Conservation (phyloP, 2,329 filamentous ascomycete genomes). For the Aspergillus fumigatiaffinis region DNA sequence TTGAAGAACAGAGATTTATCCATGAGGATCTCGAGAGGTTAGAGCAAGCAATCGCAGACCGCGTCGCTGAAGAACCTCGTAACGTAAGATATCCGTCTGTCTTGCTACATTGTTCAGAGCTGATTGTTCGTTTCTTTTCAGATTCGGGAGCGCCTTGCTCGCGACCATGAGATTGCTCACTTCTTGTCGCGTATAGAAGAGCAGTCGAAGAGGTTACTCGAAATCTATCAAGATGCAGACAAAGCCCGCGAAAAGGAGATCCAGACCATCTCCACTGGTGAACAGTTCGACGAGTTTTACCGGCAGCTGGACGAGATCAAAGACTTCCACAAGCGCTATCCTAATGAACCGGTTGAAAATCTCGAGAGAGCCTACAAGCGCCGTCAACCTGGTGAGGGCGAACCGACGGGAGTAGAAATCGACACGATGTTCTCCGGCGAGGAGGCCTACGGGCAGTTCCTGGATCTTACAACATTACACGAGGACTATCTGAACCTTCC, state of each 20-base stretch:
- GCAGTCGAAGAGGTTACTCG: conserved; percentile 74
- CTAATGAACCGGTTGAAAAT: conserved; percentile 92
- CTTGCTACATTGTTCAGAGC: conserved; percentile 6
- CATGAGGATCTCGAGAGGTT: conserved; percentile 96
- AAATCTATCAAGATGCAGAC: conserved; percentile 78
- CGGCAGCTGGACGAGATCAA: conserved; percentile 76
- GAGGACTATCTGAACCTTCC: conserved; percentile 89
- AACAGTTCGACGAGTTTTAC: conserved; percentile 89
- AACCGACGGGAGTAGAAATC: conserved; percentile 63
- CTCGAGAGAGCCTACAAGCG: conserved; percentile 87
- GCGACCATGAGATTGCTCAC: conserved; percentile 86
- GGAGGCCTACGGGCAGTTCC: conserved; percentile 86
- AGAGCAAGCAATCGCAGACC: conserved; percentile 88
- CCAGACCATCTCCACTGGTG: conserved; percentile 76
- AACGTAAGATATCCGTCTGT: conserved; percentile 57
- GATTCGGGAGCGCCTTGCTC: conserved; percentile 83
- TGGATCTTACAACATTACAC: conserved; percentile 80
- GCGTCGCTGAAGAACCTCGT: conserved; percentile 81
- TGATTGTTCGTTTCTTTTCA: conserved; percentile 37
- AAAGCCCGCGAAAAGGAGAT: conserved; percentile 73
- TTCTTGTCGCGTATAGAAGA: conserved; percentile 83
- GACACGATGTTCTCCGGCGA: conserved; percentile 95
- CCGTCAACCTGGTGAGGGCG: conserved; percentile 60
- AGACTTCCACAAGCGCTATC: conserved; percentile 84
- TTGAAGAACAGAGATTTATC: conserved; percentile 90